A percentile compares a stretch with the other conserved stretches of the same genome.
Evolutionary conservation across 306 rosid species (phyloP).

Genomic region (Gillenia trifoliata): DNA sequence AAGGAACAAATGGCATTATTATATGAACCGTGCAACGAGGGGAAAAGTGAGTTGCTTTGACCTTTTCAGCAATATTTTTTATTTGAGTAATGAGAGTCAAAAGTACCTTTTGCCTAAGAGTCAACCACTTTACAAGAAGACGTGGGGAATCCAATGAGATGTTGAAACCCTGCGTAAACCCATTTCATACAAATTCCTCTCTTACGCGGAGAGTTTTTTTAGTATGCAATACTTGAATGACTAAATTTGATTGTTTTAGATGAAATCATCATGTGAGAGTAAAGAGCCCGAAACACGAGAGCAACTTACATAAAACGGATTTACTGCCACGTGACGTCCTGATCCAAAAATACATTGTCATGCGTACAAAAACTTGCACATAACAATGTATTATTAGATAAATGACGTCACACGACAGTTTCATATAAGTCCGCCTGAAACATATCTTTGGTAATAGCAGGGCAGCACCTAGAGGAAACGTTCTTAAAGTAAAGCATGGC

Average conservation of each 20-base stretch:
- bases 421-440: too few species aligned
- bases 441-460: conserved; percentile 6
- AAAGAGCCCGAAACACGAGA: too few species aligned
- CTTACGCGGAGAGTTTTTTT: too few species aligned
- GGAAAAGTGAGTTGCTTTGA: conserved; percentile 6
- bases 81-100: conserved; percentile 18
- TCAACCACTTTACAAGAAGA: conserved; percentile 3
- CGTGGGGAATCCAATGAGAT: conserved; percentile 15
- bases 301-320: too few species aligned
- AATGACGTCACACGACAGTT: too few species aligned
- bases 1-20: not conserved
- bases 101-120: conserved; percentile 6
- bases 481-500: conserved; percentile 20
- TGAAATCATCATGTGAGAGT: not conserved
- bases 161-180: not conserved
- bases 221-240: not conserved
- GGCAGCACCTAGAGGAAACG: not conserved
- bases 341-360: too few species aligned
- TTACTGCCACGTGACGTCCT: too few species aligned
- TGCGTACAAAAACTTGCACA: too few species aligned
- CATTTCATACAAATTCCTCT: too few species aligned
- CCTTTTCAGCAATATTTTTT: conserved; percentile 6
- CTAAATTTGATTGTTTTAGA: not conserved
- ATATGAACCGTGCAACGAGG: not conserved
- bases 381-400: too few species aligned